Base-by-base conservation (phyloP, 306 rosid species). In the Prunus davidiana region DNA sequence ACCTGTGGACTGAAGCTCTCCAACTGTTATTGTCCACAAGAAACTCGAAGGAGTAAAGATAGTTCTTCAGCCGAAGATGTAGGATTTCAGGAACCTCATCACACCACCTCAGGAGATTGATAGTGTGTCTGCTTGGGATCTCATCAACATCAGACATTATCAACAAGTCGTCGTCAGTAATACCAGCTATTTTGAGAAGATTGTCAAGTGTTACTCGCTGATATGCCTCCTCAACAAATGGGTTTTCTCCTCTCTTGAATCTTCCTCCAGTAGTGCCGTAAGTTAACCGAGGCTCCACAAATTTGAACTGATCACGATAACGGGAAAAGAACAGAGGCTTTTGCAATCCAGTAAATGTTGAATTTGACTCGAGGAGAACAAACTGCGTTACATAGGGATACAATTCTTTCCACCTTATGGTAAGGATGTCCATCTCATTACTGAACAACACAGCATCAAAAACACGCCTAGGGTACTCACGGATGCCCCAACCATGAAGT, bases 141-240 rank as follows among this genome's bases (percentile, higher is more conserved):
- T 95, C 99, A 65, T 95, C 99, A 45, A 95, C 98, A 76, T 95
- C 99, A 62, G 99, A 95, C 99, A 95, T 95, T 41, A 95, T 92
- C 89, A 95, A 86, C 85, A 95, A 86, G 84, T 95, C 99, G 62
- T 95, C 99, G 20, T 95, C 97, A 12, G 92, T 78, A 72, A 95
- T 95, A 50, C 99, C 99, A 0, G 96, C 99, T 54, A 84, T 87
- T 89, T 66, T 84, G 49, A 95, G 99, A 75, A 95, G 97, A 68
- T 89, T 91, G 65, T 95, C 99, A 82, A 95, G 75, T 38, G 96
- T 96, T 30, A 92, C 92, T n/a, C 99, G 90, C 80, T 95, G 99
- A 82, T 85, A 92, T 4, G 97, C 99, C 88, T 95, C 99, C 82
- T 95, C 99, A n/a, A 95, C 82, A 81, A 95, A 95, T 19, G 99